Percentiles rank a stretch among this genome's conserved stretches.
Evolutionary conservation across 768 basidiomycete species (phyloP).

Genomic region (Pholiota molesta): DNA sequence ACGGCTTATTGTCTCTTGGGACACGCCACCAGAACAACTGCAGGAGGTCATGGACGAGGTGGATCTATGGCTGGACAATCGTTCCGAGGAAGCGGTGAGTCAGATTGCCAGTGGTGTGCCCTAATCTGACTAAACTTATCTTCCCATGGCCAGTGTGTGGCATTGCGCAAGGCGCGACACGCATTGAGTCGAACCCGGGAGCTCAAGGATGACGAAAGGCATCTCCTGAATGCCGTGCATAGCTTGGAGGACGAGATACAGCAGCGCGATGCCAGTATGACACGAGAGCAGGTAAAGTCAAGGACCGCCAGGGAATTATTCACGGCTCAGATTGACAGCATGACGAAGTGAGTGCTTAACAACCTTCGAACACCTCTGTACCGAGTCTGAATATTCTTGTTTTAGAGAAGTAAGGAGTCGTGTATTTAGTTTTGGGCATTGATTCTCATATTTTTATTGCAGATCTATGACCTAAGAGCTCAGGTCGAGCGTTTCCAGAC

Average conservation of each 20-base stretch:
- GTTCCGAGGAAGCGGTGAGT: conserved; percentile 41
- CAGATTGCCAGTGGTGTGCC: conserved; percentile 18
- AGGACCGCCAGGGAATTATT: conserved; percentile 1
- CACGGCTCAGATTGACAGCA: conserved; percentile 7
- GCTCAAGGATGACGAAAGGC: background rate
- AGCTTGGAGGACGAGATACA: background rate
- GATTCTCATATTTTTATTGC: background rate
- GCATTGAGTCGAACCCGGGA: conserved; percentile 16
- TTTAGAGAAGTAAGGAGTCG: conserved; percentile 27
- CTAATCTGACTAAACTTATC: background rate
- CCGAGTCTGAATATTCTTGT: background rate
- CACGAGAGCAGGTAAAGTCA: background rate
- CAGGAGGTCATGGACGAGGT: conserved; percentile 47
- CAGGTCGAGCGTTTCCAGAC: conserved; percentile 39
- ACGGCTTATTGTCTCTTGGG: conserved; percentile 41
- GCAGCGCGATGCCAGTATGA: background rate
- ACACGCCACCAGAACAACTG: conserved; percentile 38
- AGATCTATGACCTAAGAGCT: conserved; percentile 24
- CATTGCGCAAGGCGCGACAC: conserved; percentile 20
- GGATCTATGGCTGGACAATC: conserved; percentile 51
- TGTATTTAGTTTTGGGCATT: background rate
- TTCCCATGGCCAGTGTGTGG: conserved; percentile 15
- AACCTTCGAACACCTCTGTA: background rate
- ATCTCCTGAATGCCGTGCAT: background rate
- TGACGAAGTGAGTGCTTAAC: conserved; percentile 15